Conservation (phyloP, 805 yeast species). For the Yarrowia divulgata region DNA sequence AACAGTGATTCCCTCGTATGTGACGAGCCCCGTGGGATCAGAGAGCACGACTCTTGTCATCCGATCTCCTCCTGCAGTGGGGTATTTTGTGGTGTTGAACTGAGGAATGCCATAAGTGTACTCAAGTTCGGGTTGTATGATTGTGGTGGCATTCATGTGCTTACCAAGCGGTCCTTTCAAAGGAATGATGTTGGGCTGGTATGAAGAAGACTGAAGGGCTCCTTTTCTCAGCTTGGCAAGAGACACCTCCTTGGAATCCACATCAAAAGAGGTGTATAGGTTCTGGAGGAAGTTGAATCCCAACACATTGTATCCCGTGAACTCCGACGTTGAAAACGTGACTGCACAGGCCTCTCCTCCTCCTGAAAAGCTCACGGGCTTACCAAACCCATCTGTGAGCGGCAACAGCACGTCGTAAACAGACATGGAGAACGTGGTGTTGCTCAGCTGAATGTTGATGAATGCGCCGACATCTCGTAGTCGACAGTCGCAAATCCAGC, state of each 20-base stretch:
- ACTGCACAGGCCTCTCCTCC: slow-evolving; percentile 35
- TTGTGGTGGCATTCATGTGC: slow-evolving; percentile 4
- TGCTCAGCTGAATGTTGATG: slow-evolving; percentile 31
- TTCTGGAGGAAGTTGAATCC: slow-evolving; percentile 19
- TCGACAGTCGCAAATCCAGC: slow-evolving; percentile 24
- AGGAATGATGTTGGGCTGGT: slow-evolving; percentile 6
- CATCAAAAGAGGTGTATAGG: slow-evolving; percentile 21
- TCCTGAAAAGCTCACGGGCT: slow-evolving; percentile 18
- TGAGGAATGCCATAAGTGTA: slow-evolving; percentile 23
- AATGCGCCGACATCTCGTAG: slow-evolving; percentile 15
- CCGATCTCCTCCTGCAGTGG: slow-evolving; percentile 12
- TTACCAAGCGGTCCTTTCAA: background rate
- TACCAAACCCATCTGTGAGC: slow-evolving; percentile 24
- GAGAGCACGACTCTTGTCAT: slow-evolving; percentile 15
- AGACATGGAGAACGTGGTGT: slow-evolving; percentile 31
- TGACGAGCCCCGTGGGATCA: slow-evolving; percentile 16
- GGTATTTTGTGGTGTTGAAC: slow-evolving; percentile 20
- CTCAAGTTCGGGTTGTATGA: slow-evolving; percentile 9
- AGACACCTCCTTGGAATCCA: slow-evolving; percentile 23
- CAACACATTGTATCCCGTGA: slow-evolving; percentile 14
- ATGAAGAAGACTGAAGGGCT: background rate
- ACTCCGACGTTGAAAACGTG: slow-evolving; percentile 29
- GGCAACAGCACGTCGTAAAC: slow-evolving; percentile 34
- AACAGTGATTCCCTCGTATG: slow-evolving; percentile 32
- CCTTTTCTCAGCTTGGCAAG: slow-evolving; percentile 22